Base-by-base conservation (phyloP, 192 early-diverging fungal species). In the Entomortierella beljakovae region DNA sequence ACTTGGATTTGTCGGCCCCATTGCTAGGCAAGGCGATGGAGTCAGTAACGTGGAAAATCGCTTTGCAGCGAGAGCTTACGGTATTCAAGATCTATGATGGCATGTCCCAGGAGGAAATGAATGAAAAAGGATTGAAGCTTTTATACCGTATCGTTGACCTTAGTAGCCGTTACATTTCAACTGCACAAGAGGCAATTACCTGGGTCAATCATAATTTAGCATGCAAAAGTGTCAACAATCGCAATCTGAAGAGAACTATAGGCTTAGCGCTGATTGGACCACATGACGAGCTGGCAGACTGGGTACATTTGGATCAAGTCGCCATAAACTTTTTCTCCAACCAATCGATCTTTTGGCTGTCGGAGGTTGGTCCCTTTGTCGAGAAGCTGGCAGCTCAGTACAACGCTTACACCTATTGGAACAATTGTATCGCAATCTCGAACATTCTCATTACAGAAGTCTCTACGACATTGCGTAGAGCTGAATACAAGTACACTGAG, bases 11-110 rank as follows among this genome's bases (percentile, higher is more conserved):
- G 25, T 37, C 43, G 2, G 34, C 57, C 4, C 75, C 75, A 31
- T n/a, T 79, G 38, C 26, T 79, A 61, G 20, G 26, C 31, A 62
- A 69, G 64, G 61, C 38, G 11, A 57, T 79, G 25, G 75, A 70
- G 43, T 42, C 75, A 13, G 75, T 79, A 22, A 57, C 61, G 26
- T 79, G 75, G 75, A 48, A 25, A 31, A 65, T 38, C 13, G 56
- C 56, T 0, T 40, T 79, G 18, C 11, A 28, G 32, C 53, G 67
- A 35, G 75, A 79, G 57, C 58, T 79, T 49, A 16, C 37, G 6
- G 57, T 53, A 13, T 70, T 77, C 48, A 53, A 52, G 13, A 65
- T 66, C 23, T 55, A 77, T 7, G 33, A 38, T 13, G 20, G 34
- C 7, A 64, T 77, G 73, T 51, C 65, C 9, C 53, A 77, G 29